Percentiles rank a stretch among this genome's conserved stretches.
Conservation (phyloP, 495 filamentous ascomycete species). For the Podospora fimiseda region DNA sequence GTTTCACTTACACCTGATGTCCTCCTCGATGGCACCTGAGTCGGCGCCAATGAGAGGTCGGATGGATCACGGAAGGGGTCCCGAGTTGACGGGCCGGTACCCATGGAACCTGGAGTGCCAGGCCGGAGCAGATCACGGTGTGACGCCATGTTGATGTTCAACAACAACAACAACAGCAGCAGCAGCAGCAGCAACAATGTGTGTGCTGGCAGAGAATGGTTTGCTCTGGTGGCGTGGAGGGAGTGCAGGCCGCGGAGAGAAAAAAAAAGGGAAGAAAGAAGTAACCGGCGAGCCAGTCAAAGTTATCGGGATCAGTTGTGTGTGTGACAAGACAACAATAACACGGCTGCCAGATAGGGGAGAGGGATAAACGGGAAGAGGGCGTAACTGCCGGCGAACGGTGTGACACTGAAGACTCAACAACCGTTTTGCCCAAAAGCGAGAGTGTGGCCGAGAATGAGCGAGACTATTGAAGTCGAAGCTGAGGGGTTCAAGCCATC, state of each 20-base stretch:
- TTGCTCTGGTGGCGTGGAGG: too few species aligned
- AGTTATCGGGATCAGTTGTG: too few species aligned
- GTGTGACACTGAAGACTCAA: too few species aligned
- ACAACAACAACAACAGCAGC: background rate
- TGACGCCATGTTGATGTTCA: background rate
- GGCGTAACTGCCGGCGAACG: too few species aligned
- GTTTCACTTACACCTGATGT: slow-evolving; percentile 15
- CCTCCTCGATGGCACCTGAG: slow-evolving; percentile 14
- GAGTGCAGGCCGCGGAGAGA: too few species aligned
- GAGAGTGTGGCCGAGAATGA: background rate
- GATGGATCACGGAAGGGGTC: slow-evolving; percentile 27
- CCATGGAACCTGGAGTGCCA: slow-evolving; percentile 4
- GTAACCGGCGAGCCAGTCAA: too few species aligned
- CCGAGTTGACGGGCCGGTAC: background rate
- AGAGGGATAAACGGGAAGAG: too few species aligned
- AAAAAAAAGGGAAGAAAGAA: too few species aligned
- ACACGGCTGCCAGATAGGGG: too few species aligned
- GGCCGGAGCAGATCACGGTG: slow-evolving; percentile 2
- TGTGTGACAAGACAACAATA: too few species aligned
- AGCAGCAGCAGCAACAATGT: background rate
- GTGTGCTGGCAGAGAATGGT: too few species aligned
- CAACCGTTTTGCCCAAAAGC: too few species aligned
- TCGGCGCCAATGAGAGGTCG: slow-evolving; percentile 13
- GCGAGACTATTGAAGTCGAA: slow-evolving; percentile 1
- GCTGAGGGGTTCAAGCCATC: background rate